Base-by-base conservation (phyloP, 257 asterid genomes). In the Osmanthus fragrans region DNA sequence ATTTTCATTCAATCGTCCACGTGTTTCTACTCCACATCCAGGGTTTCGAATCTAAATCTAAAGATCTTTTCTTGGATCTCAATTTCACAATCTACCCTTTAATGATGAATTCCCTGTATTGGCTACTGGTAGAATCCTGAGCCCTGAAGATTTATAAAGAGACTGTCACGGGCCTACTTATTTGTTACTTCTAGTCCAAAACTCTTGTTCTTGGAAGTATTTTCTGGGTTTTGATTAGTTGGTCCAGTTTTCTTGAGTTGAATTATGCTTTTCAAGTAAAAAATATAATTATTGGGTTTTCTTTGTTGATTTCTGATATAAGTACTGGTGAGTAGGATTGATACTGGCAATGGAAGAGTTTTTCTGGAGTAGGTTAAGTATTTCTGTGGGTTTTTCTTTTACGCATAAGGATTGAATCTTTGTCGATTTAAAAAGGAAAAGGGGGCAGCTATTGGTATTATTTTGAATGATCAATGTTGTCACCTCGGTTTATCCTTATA, bases 401-500 rank as follows among this genome's bases (percentile, higher is more conserved):
- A 37, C 39, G 77, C 49, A 4, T 83, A 72, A 71, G 83, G 78
- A 32, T 77, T 60, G 72, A 74, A 81, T 76, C 78, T 77, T 79
- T 85, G 49, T 77, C 29, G 86, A 49, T 56, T 83, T 65, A 3
- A 56, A 72, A 45, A 74, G 9, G 15, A 11, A 40, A 34, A 47
- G 51, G 60, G 40, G 25, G 7, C 49, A 70, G 29, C 23, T 49
- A 15, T 60, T 25, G 3, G 60, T 42, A 63, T 72, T 30, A 10
- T 56, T 13, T 37, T 11, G 34, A 63, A 70, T 54, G 33, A 78
- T 77, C 79, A 85, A 93, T 93, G 98, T 89, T 79, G 33, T 91
- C 94, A 25, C 74, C 89, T 51, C 93, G 92, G 45, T 94, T 94
- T 82, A 90, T 85, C 47, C 82, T 94, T 36, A 83, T 94, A 1